These are phyloP conservation scores for Jamesozyma hellenica DNA, from an alignment of 805 yeast species.

Conservation along the genomic window DNA sequence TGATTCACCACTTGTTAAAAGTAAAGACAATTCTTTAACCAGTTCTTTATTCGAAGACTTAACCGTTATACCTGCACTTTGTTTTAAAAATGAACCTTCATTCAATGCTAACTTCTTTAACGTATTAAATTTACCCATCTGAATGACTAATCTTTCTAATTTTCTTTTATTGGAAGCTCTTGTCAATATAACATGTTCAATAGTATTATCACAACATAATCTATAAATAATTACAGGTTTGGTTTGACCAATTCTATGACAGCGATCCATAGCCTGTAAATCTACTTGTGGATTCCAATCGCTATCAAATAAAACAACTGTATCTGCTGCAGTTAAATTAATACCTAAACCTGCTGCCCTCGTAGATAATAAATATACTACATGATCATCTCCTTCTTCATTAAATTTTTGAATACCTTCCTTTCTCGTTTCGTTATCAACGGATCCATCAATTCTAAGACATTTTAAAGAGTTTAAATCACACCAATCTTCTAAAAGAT, in stretches of 20 bases:
- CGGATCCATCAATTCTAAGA: slow-evolving; percentile 70
- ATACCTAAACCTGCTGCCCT: slow-evolving; percentile 94
- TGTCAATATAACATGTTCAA: slow-evolving; percentile 73
- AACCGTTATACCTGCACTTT: slow-evolving; percentile 11
- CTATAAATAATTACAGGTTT: slow-evolving; percentile 77
- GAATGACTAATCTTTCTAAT: slow-evolving; percentile 66
- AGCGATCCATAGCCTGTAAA: slow-evolving; percentile 91
- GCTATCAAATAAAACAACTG: slow-evolving; percentile 81
- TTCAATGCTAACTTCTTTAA: slow-evolving; percentile 30
- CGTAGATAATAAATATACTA: slow-evolving; percentile 71
- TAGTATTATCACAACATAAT: slow-evolving; percentile 63
- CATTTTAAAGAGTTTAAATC: slow-evolving; percentile 35
- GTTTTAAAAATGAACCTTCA: slow-evolving; percentile 21
- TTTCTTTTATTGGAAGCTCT: slow-evolving; percentile 73
- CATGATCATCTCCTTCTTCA: slow-evolving; percentile 25
- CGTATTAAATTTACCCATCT: slow-evolving; percentile 48
- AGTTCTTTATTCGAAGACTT: slow-evolving; percentile 25
- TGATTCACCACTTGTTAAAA: slow-evolving; percentile 34
- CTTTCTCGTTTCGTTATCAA: slow-evolving; percentile 55
- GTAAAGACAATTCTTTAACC: slow-evolving; percentile 33
- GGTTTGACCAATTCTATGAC: slow-evolving; percentile 84
- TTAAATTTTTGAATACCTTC: slow-evolving; percentile 44
- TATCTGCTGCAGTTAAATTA: slow-evolving; percentile 76
- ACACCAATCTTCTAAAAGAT: slow-evolving; percentile 69
- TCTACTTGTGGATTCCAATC: slow-evolving; percentile 99